These are phyloP conservation scores for Dictyostelium brefeldianum DNA, from an alignment of 78 protist genomes.

Conservation along the genomic window DNA sequence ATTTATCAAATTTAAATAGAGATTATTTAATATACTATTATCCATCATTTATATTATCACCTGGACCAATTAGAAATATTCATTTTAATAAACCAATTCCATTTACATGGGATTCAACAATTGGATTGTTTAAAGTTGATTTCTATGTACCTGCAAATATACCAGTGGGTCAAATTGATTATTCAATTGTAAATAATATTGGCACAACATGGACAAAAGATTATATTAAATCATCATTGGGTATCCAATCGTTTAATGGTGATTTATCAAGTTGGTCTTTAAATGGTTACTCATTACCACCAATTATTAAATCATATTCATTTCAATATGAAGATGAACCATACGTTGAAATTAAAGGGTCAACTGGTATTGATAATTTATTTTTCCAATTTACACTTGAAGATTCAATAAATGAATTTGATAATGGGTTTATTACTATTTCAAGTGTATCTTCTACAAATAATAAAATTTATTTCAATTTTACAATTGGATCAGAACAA, in stretches of 20 bases:
- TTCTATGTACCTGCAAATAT: not conserved
- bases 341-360: not conserved
- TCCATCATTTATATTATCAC: slow-evolving; percentile 8
- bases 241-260: not conserved
- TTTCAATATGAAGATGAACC: not conserved
- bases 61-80: not conserved
- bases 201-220: not conserved
- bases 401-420: not conserved
- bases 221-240: not conserved
- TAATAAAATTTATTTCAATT: not conserved
- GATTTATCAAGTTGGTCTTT: not conserved
- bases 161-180: not conserved
- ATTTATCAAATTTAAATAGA: not conserved
- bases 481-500: not conserved
- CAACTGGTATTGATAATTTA: not conserved
- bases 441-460: too few relatives aligned
- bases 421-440: not conserved
- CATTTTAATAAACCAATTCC: slow-evolving; percentile 1
- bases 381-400: not conserved
- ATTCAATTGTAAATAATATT: not conserved
- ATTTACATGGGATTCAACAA: not conserved
- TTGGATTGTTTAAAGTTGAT: not conserved
- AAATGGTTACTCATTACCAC: not conserved
- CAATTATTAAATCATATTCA: not conserved
- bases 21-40: not conserved